Evolutionary conservation across 768 basidiomycete genomes (phyloP), one percentile per base, ranked within the genome.

Genomic region (Amanita pallidorosea): DNA sequence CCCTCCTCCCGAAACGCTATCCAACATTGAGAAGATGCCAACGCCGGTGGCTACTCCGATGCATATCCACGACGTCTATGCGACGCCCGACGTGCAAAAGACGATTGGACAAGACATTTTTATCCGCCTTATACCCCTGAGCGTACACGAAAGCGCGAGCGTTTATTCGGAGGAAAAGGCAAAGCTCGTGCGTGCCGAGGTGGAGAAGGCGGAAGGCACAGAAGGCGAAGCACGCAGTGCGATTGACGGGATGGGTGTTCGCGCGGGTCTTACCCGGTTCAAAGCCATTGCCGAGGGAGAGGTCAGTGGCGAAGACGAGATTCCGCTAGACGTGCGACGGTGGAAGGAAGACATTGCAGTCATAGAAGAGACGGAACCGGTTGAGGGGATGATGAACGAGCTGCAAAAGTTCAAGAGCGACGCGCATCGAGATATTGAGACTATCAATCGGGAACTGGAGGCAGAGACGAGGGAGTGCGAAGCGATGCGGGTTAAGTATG

Each of bases 151-250:
- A 67, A 88, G 88, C 55, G 95, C 95, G 12, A 88, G 85, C 53
- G 83, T 99, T 12, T 99, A 99, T 65, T 95, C 92, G 0, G 96
- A 99, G 65, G 96, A 99, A 69, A 98, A 98, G 70, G 96, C 95
- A 18, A 98, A 99, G 66, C 64, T 74, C 23, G 91, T 93, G 7
- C 76, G 96, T 36, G 80, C 73, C 5, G 93, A 98, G 63, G 88
- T 86, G 7, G 95, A 97, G 70, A 80, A 81, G 47, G 85, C 82
- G 0, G 94, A 97, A 55, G 70, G 79, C 20, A 83, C 86, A 0
- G 92, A 96, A 60, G 85, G 74, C 5, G 89, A 94, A 63, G 77
- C 79, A 31, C 71, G 80, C 55, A 87, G 87, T 43, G 81, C 82
- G 20, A 64, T 98, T 47, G 93, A 95, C 44, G 80, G 81, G 25